These are phyloP conservation scores for Schoenoplectus tabernaemontani DNA, from an alignment of 202 grass and related monocot species.

Conservation along the genomic window DNA sequence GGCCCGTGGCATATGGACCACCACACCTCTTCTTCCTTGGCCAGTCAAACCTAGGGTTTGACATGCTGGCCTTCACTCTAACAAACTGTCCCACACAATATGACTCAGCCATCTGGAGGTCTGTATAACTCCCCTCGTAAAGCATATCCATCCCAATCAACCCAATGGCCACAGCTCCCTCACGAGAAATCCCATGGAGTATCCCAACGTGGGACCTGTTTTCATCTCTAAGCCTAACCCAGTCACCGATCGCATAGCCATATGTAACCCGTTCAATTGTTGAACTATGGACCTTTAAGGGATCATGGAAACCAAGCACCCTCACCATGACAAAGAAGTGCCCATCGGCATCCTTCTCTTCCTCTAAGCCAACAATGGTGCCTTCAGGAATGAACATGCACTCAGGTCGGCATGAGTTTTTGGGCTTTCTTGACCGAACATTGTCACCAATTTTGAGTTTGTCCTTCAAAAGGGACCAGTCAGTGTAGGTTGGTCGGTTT, in stretches of 20 bases:
- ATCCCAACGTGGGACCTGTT: constrained; percentile 61
- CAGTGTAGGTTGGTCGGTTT: constrained; percentile 29
- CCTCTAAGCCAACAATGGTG: constrained; percentile 72
- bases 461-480: constrained; percentile 78
- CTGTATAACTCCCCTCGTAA: constrained; percentile 61
- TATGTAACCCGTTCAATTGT: constrained; percentile 58
- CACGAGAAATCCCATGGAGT: constrained; percentile 72
- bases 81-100: constrained; percentile 83
- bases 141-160: constrained; percentile 76
- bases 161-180: constrained; percentile 48
- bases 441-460: constrained; percentile 62
- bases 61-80: constrained; percentile 43
- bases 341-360: constrained; percentile 35
- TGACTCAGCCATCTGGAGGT: constrained; percentile 83
- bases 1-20: constrained; percentile 46
- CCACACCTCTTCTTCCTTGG: constrained; percentile 42
- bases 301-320: constrained; percentile 59
- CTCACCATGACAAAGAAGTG: constrained; percentile 58
- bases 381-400: constrained; percentile 91
- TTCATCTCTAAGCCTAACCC: constrained; percentile 71
- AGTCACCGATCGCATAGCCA: constrained; percentile 74
- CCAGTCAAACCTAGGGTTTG: constrained; percentile 73
- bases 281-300: constrained; percentile 54
- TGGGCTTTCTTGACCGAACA: constrained; percentile 75
- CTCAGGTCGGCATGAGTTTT: constrained; percentile 50